Evolutionary conservation across 1,284 basidiomycete genomes (phyloP).

Genomic region (Neonothopanus nambi): DNA sequence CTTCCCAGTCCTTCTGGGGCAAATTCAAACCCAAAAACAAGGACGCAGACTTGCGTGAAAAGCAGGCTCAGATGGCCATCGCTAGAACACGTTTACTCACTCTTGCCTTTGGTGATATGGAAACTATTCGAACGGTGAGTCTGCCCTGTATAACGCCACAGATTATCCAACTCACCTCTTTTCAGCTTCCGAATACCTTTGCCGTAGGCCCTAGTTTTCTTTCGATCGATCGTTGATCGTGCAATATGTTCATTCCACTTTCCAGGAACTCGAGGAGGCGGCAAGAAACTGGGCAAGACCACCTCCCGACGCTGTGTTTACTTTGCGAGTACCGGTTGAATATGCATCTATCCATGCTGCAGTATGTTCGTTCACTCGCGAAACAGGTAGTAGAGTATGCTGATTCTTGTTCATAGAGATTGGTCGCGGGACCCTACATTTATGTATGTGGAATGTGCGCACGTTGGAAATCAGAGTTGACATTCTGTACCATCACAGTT

Average conservation of each 20-base stretch:
- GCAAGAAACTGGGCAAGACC: conserved; percentile 84
- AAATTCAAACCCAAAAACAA: conserved; percentile 69
- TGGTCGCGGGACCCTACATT: conserved; percentile 75
- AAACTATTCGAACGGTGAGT: conserved; percentile 71
- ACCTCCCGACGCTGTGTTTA: conserved; percentile 71
- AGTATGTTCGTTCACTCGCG: conserved; percentile 41
- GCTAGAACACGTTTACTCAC: conserved; percentile 73
- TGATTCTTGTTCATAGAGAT: conserved; percentile 45
- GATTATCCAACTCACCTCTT: conserved; percentile 14
- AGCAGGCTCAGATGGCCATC: conserved; percentile 58
- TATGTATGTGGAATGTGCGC: conserved; percentile 51
- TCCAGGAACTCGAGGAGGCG: conserved; percentile 71
- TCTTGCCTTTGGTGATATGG: conserved; percentile 79
- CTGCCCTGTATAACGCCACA: conserved; percentile 8
- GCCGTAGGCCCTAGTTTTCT: conserved; percentile 39
- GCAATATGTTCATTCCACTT: background rate
- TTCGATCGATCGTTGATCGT: background rate
- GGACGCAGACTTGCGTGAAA: conserved; percentile 55
- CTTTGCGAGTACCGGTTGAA: conserved; percentile 77
- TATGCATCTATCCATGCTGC: conserved; percentile 78
- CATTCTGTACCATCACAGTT: conserved; percentile 44
- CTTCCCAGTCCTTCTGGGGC: conserved; percentile 64
- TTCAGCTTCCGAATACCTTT: conserved; percentile 63
- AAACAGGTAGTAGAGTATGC: conserved; percentile 11
- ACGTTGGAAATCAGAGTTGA: background rate